Conservation (phyloP, 805 yeast species). For the Ogataea sp. region DNA sequence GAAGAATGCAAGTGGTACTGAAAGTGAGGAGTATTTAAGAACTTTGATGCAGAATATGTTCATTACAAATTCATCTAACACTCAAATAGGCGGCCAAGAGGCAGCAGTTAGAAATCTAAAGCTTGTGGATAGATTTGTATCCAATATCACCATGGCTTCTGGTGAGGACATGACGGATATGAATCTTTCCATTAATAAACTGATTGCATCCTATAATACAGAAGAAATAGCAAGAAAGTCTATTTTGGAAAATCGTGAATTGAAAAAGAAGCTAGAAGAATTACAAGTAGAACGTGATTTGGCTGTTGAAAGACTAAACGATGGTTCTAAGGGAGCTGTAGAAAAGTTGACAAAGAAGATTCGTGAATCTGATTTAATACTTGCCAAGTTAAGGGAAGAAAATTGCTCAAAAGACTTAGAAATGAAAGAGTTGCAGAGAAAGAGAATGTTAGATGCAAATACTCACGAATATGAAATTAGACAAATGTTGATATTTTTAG, state of each 20-base stretch:
- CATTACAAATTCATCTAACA: slow-evolving; percentile 38
- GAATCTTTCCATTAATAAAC: slow-evolving; percentile 66
- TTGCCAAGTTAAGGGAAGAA: slow-evolving; percentile 51
- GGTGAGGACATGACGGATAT: slow-evolving; percentile 57
- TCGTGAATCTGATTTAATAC: slow-evolving; percentile 51
- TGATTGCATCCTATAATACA: slow-evolving; percentile 66
- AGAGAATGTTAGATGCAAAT: slow-evolving; percentile 57
- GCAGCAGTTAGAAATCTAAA: slow-evolving; percentile 41
- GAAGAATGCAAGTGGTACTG: slow-evolving; percentile 47
- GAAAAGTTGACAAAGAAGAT: slow-evolving; percentile 52
- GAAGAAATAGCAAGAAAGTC: slow-evolving; percentile 84
- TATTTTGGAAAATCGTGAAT: slow-evolving; percentile 32
- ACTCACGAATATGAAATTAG: slow-evolving; percentile 72
- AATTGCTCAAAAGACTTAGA: slow-evolving; percentile 54
- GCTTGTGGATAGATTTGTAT: slow-evolving; percentile 46
- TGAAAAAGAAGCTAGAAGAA: slow-evolving; percentile 28
- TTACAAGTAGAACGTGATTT: slow-evolving; percentile 29
- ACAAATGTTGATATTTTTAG: slow-evolving; percentile 58
- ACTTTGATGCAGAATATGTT: slow-evolving; percentile 62
- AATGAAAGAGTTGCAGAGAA: slow-evolving; percentile 53
- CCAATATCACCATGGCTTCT: slow-evolving; percentile 44
- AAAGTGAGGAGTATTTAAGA: slow-evolving; percentile 49
- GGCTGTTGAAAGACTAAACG: slow-evolving; percentile 19
- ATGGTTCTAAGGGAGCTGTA: slow-evolving; percentile 74
- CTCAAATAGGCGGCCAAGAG: slow-evolving; percentile 35